Evolutionary conservation across 768 basidiomycete species (phyloP).

Genomic region (Artomyces pyxidatus): DNA sequence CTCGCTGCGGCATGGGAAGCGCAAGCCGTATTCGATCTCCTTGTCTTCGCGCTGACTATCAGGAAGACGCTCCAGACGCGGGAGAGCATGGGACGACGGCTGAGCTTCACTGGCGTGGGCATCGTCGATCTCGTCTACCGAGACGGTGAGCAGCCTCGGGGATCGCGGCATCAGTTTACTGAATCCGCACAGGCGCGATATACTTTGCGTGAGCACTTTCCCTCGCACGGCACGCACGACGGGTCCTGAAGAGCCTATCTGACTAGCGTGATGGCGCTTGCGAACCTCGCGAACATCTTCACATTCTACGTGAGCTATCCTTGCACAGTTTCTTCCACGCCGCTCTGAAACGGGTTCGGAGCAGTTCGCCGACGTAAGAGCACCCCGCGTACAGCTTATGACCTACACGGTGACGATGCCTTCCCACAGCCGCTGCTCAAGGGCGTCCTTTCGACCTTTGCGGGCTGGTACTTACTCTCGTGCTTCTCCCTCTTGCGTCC

Average conservation of each 20-base stretch:
- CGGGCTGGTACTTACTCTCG: conserved; percentile 45
- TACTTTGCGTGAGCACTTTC: conserved; percentile 42
- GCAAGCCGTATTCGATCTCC: conserved; percentile 38
- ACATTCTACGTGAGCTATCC: conserved; percentile 27
- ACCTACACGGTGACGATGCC: conserved; percentile 14
- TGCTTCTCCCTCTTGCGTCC: conserved; percentile 8
- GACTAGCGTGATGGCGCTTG: conserved; percentile 41
- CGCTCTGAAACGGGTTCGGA: conserved; percentile 13
- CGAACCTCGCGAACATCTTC: conserved; percentile 41
- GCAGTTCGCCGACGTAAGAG: conserved; percentile 15
- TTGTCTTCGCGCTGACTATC: conserved; percentile 41
- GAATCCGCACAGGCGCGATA: conserved; percentile 33
- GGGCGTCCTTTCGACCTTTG: conserved; percentile 40
- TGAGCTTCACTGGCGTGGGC: conserved; percentile 22
- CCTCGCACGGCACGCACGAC: neutral
- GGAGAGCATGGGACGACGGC: conserved; percentile 19
- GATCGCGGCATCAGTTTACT: neutral
- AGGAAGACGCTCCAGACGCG: conserved; percentile 32
- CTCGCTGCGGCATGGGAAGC: conserved; percentile 42
- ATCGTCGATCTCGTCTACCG: conserved; percentile 37
- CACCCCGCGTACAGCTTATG: conserved; percentile 17
- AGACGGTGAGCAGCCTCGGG: conserved; percentile 34
- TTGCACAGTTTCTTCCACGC: neutral
- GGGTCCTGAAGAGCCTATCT: too few species aligned
- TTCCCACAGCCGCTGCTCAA: conserved; percentile 32